phyloP scores from a whole-genome alignment of 768 basidiomycete genomes.

The Tricholoma terreum region DNA sequence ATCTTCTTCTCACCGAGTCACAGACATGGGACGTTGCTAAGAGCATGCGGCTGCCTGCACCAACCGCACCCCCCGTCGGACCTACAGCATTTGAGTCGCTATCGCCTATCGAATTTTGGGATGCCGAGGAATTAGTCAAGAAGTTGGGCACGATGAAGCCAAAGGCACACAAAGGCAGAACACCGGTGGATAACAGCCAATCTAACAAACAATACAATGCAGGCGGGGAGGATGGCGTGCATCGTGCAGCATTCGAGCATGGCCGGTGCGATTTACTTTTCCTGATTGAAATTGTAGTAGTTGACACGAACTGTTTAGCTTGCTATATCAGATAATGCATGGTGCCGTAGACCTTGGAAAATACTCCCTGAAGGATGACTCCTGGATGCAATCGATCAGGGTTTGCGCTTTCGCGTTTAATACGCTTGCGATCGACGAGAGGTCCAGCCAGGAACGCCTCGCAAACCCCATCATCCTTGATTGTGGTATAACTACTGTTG shows the following conservation, averaged over 20 bases:
- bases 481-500: slow-evolving; percentile 41
- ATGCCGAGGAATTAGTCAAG: slow-evolving; percentile 26
- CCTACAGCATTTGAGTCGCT: slow-evolving; percentile 38
- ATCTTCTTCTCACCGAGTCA: slow-evolving; percentile 38
- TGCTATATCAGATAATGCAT: slow-evolving; percentile 29
- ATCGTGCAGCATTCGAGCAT: slow-evolving; percentile 46
- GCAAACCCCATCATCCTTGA: slow-evolving; percentile 32
- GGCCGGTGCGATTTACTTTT: slow-evolving; percentile 33
- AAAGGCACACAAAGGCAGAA: slow-evolving; percentile 32
- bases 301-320: slow-evolving; percentile 15
- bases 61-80: slow-evolving; percentile 6
- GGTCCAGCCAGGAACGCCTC: slow-evolving; percentile 24
- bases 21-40: slow-evolving; percentile 26
- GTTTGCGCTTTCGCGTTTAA: slow-evolving; percentile 37
- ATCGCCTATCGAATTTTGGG: slow-evolving; percentile 45
- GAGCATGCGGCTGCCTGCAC: slow-evolving; percentile 10
- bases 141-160: slow-evolving; percentile 39
- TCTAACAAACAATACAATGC: slow-evolving; percentile 37
- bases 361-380: slow-evolving; percentile 26
- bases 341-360: slow-evolving; percentile 20
- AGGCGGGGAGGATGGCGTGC: slow-evolving; percentile 15
- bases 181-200: slow-evolving; percentile 37
- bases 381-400: slow-evolving; percentile 31
- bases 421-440: slow-evolving; percentile 32
- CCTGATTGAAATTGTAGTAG: neutral